Evolutionary conservation across 257 asterid species (phyloP).

Genomic region (Buddleja alternifolia): DNA sequence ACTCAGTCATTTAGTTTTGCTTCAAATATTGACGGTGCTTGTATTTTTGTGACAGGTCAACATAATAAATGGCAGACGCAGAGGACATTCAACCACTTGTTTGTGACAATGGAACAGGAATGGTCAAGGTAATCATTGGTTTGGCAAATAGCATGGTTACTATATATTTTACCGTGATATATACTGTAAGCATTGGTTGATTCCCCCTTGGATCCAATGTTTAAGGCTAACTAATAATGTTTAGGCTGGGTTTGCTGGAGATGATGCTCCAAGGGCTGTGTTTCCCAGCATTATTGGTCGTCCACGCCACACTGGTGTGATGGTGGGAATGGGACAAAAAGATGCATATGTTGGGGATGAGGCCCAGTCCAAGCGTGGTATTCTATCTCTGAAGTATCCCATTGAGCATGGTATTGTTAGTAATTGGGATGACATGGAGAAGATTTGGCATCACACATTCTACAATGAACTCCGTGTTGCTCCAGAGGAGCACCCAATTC

Average conservation of each 20-base stretch:
- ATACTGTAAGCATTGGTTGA: not conserved
- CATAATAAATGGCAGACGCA: slow-evolving; percentile 35
- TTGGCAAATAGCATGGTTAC: not conserved
- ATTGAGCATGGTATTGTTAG: slow-evolving; percentile 42
- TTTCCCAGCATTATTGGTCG: slow-evolving; percentile 40
- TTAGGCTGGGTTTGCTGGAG: slow-evolving; percentile 38
- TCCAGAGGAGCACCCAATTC: slow-evolving; percentile 44
- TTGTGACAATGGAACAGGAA: slow-evolving; percentile 44
- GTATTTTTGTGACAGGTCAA: slow-evolving; percentile 24
- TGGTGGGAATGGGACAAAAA: slow-evolving; percentile 43
- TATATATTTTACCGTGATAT: too few relatives aligned
- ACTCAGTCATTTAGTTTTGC: too few relatives aligned
- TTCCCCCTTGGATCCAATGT: not conserved
- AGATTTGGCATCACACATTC: slow-evolving; percentile 41
- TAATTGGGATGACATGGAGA: slow-evolving; percentile 45
- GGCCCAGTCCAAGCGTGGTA: slow-evolving; percentile 45
- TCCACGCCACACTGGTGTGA: slow-evolving; percentile 42
- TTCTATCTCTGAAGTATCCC: slow-evolving; percentile 36
- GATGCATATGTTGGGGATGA: slow-evolving; percentile 43
- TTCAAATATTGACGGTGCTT: not conserved
- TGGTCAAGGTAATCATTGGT: slow-evolving; percentile 36
- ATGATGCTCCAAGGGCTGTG: slow-evolving; percentile 36
- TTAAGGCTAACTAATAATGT: not conserved
- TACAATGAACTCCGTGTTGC: slow-evolving; percentile 43
- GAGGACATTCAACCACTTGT: slow-evolving; percentile 44